These are phyloP conservation scores for Diaporthe nobilis DNA, from an alignment of 2,329 filamentous ascomycete species.

Conservation along the genomic window DNA sequence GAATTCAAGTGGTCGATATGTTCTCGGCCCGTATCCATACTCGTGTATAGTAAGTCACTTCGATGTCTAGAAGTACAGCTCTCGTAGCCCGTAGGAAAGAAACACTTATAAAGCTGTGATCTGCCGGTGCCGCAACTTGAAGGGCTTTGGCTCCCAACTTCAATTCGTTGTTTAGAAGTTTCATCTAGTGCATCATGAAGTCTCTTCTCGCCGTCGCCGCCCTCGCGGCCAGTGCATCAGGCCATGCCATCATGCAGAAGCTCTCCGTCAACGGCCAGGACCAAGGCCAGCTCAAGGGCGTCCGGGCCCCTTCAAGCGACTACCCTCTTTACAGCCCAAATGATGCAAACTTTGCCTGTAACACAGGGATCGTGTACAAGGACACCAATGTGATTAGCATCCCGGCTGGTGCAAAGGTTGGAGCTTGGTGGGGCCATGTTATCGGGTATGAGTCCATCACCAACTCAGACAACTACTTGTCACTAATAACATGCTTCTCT, in stretches of 20 bases:
- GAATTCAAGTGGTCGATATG: neutral
- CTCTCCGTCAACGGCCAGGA: slow-evolving; percentile 63
- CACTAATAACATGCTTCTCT: neutral
- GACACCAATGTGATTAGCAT: slow-evolving; percentile 66
- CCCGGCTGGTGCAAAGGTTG: slow-evolving; percentile 63
- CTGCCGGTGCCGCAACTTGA: neutral
- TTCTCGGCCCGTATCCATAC: neutral
- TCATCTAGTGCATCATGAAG: neutral
- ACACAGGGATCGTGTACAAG: slow-evolving; percentile 50
- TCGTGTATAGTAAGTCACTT: neutral
- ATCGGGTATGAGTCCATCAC: slow-evolving; percentile 54
- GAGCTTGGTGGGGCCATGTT: slow-evolving; percentile 67
- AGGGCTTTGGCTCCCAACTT: neutral
- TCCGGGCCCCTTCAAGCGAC: slow-evolving; percentile 65
- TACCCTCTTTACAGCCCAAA: slow-evolving; percentile 62
- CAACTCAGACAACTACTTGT: neutral
- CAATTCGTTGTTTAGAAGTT: neutral
- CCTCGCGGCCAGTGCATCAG: slow-evolving; percentile 20
- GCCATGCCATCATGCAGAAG: slow-evolving; percentile 49
- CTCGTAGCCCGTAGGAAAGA: neutral
- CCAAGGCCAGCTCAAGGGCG: slow-evolving; percentile 58
- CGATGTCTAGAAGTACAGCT: neutral
- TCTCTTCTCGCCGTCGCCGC: slow-evolving; percentile 18
- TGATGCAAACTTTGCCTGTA: slow-evolving; percentile 15
- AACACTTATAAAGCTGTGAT: neutral